Evolutionary conservation across 805 yeast species (phyloP), one percentile per base, ranked within the genome.

Genomic region (Citeromyces matritensis): DNA sequence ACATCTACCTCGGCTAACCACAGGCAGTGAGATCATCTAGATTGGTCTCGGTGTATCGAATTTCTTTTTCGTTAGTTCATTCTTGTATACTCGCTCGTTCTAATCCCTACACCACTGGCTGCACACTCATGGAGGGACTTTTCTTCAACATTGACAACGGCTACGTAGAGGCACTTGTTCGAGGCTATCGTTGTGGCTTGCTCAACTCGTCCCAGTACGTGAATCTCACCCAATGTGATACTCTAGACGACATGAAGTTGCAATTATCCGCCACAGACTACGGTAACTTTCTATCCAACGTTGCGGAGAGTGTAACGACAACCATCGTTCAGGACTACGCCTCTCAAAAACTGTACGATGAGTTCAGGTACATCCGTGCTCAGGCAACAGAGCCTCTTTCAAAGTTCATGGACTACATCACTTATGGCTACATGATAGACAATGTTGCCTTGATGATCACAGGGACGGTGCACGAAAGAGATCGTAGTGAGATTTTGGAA

Each of bases 371-470:
- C 54, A 64, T 91, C 34, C 73, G 80, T 40, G 69, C 80, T 29
- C 95, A 88, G 53, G 74, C 95, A 4, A 75, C 78, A 24, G 85
- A 84, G 37, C 79, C 77, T 23, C 60, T 88, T 47, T 62, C 83
- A 27, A 71, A 74, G 51, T 85, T 88, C 49, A 67, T 91, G 73
- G 95, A 93, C 52, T 93, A 61, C 52, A 84, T 93, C 50, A 78
- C 93, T 29, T 91, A 86, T 50, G 93, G 96, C 8, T 91, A 93
- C 58, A 91, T 91, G 99, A 93, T 91, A 48, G 98, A 91, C 58
- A 91, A 91, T 53, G 95, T 91, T 26, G 82, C 91, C 15, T 64
- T 91, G 47, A 80, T 91, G 79, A 88, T 91, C 48, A 86, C 96
- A 2, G 99, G 99, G 14, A 85, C 98, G 0, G 70, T 91, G 38